Evolutionary conservation across 1,284 basidiomycete genomes (phyloP), one percentile per base, ranked within the genome.

Genomic region (Moesziomyces antarcticus): DNA sequence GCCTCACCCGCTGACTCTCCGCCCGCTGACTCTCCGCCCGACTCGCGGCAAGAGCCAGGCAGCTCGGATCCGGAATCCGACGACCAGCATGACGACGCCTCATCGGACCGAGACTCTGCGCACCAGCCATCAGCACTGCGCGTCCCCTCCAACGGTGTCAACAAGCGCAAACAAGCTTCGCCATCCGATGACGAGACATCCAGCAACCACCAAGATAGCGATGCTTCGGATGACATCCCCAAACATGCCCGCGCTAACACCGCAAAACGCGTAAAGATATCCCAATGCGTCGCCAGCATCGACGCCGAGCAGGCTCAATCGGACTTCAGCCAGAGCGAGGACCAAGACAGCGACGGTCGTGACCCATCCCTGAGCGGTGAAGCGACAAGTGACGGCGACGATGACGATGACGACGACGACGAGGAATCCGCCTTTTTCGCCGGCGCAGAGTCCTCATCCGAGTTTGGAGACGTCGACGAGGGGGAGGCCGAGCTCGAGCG

Each of bases 401-500:
- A 56, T 1, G 63, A 52, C 11, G 56, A 56, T 10, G 61, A 65
- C 1, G 50, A 55, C 14, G 54, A 50, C 21, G 35, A 27, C 24
- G 53, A 25, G 24, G 24, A 61, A 20, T 56, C 42, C 22, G 57
- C 67, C 4, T 41, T 24, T 40, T 64, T 70, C 43, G 37, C 57
- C 3, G 58, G 48, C 10, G 65, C 55, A 13, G 77, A 77, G 24
- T 73, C 65, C 2, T 68, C 62, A 30, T 66, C 56, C 21, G 75
- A 73, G 30, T 78, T 68, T 18, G 75, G 57, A 14, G 75, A 73
- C 25, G 65, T 68, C 11, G 72, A 76, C 37, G 75, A 78, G 40
- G 74, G 67, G 21, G 78, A 77, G 53, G 74, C 73, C n/a, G 62
- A 64, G 25, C 62, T 79, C 14, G 67, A 67, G 33, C 54, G 53